Evolutionary conservation across 164 flowering plant species (phyloP).

Genomic region (Pachysandra terminalis): DNA sequence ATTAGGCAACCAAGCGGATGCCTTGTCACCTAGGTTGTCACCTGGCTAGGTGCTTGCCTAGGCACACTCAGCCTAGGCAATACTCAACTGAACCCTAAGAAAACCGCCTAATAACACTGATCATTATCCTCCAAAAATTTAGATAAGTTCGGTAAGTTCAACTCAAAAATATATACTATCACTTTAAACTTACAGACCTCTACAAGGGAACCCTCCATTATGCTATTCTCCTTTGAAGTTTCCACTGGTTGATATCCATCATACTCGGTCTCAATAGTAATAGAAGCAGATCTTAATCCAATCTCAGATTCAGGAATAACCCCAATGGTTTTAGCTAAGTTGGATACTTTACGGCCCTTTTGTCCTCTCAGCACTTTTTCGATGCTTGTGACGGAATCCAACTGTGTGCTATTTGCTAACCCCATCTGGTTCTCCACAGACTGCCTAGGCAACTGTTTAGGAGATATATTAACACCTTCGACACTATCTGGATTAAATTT

Average conservation of each 20-base stretch:
- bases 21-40: too few relatives aligned
- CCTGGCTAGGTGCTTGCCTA: too few relatives aligned
- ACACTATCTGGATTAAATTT: slow-evolving; percentile 8
- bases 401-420: slow-evolving; percentile 26
- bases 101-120: too few relatives aligned
- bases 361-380: slow-evolving; percentile 32
- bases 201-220: slow-evolving; percentile 69
- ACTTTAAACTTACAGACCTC: slow-evolving; percentile 51
- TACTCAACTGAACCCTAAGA: too few relatives aligned
- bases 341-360: slow-evolving; percentile 29
- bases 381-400: slow-evolving; percentile 20
- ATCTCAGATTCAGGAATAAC: slow-evolving; percentile 36
- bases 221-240: slow-evolving; percentile 24
- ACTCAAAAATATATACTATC: background rate
- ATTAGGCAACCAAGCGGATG: too few relatives aligned
- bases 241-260: slow-evolving; percentile 17
- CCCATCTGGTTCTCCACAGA: slow-evolving; percentile 19
- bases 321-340: slow-evolving; percentile 30
- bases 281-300: slow-evolving; percentile 24
- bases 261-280: slow-evolving; percentile 14
- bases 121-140: background rate
- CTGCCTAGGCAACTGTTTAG: slow-evolving; percentile 12
- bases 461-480: slow-evolving; percentile 19
- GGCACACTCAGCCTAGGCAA: too few relatives aligned
- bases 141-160: too few relatives aligned